These are phyloP conservation scores for Boletus rubroflammeus DNA, from an alignment of 768 basidiomycete genomes.

Conservation along the genomic window DNA sequence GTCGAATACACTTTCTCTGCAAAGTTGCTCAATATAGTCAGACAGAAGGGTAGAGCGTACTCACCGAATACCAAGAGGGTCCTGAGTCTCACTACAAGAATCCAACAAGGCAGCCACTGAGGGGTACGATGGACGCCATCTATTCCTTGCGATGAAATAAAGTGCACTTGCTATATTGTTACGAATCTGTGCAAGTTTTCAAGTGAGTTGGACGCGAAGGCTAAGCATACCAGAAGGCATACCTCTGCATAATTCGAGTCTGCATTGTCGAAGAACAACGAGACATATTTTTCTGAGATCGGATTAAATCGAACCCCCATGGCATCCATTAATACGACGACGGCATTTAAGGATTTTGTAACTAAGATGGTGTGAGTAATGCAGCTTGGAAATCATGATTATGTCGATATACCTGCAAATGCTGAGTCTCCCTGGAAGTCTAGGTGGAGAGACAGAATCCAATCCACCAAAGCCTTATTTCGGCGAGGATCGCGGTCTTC, in stretches of 20 bases:
- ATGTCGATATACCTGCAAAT: conserved; percentile 63
- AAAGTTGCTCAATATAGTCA: conserved; percentile 1
- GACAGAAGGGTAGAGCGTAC: conserved; percentile 1
- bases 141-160: conserved; percentile 50
- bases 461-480: conserved; percentile 66
- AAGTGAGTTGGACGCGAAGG: neutral
- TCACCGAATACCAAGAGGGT: conserved; percentile 63
- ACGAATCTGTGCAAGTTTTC: conserved; percentile 50
- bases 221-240: conserved; percentile 7
- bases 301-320: conserved; percentile 65
- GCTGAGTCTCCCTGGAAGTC: conserved; percentile 86
- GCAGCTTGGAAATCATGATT: neutral
- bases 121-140: conserved; percentile 68
- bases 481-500: conserved; percentile 78
- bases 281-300: conserved; percentile 63
- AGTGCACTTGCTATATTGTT: conserved; percentile 65
- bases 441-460: conserved; percentile 69
- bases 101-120: conserved; percentile 50
- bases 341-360: conserved; percentile 67
- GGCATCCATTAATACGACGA: conserved; percentile 63
- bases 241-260: conserved; percentile 87
- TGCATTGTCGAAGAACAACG: conserved; percentile 69
- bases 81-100: conserved; percentile 48
- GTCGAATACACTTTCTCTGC: conserved; percentile 54
- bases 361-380: conserved; percentile 42